These are phyloP conservation scores for Chaetomium cochliodes DNA, from an alignment of 495 filamentous ascomycete species.

Conservation along the genomic window DNA sequence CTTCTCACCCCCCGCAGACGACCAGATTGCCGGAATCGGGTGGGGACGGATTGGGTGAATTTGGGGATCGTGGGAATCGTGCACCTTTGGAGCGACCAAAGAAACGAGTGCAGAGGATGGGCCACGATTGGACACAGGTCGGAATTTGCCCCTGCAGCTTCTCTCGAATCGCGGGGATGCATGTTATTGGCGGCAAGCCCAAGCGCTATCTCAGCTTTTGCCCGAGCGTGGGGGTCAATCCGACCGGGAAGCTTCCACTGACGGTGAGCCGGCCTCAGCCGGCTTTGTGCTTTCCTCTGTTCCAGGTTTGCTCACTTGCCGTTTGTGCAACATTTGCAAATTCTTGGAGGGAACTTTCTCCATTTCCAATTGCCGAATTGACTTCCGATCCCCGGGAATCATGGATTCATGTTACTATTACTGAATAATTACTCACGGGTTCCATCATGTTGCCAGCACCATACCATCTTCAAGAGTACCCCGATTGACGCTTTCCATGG, in stretches of 20 bases:
- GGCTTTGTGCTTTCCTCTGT: not conserved
- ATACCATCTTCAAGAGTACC: not conserved
- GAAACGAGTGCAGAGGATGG: not conserved
- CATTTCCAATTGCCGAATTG: not conserved
- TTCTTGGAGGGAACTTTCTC: not conserved
- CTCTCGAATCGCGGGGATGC: slow-evolving; percentile 4
- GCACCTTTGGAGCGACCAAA: not conserved
- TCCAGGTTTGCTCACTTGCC: not conserved
- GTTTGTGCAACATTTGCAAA: no score
- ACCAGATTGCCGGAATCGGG: slow-evolving; percentile 9
- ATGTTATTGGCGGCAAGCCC: not conserved
- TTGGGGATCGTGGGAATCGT: not conserved
- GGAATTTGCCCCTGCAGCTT: slow-evolving; percentile 3
- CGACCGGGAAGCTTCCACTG: slow-evolving; percentile 11
- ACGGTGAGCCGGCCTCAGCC: not conserved
- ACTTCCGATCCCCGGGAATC: not conserved
- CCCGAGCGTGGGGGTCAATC: slow-evolving; percentile 15
- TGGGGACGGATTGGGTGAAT: not conserved
- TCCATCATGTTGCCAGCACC: no score
- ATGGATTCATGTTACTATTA: no score
- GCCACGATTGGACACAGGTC: not conserved
- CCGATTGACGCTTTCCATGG: not conserved
- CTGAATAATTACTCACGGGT: no score
- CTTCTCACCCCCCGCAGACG: slow-evolving; percentile 1
- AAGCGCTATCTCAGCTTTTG: not conserved